phyloP scores from a whole-genome alignment of 768 basidiomycete genomes.

The Auriscalpium vulgare region DNA sequence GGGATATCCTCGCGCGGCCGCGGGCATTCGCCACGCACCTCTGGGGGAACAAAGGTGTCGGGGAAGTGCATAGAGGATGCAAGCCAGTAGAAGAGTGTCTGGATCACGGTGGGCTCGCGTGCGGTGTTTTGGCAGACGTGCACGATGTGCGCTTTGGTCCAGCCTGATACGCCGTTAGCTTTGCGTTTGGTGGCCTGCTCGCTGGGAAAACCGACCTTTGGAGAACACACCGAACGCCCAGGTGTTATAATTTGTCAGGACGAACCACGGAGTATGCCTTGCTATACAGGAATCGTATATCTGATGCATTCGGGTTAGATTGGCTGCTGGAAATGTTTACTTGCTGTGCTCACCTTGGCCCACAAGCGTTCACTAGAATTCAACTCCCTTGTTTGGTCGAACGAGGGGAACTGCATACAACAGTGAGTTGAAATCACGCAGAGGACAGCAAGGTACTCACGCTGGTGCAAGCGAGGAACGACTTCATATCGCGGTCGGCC shows the following conservation, averaged over 20 bases:
- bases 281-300: slow-evolving; percentile 15
- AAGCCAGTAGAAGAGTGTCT: slow-evolving; percentile 12
- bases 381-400: background rate
- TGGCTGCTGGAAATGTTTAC: background rate
- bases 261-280: slow-evolving; percentile 14
- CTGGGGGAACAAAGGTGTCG: slow-evolving; percentile 11
- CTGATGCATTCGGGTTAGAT: slow-evolving; percentile 1
- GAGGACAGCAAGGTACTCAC: background rate
- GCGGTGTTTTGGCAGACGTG: slow-evolving; percentile 1
- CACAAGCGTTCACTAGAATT: background rate
- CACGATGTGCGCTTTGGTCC: slow-evolving; percentile 5
- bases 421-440: background rate
- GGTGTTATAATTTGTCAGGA: slow-evolving; percentile 16
- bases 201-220: slow-evolving; percentile 2
- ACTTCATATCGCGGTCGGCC: background rate
- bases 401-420: slow-evolving; percentile 6
- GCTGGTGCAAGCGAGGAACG: background rate
- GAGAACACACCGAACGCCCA: slow-evolving; percentile 20
- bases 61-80: slow-evolving; percentile 10
- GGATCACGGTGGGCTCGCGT: slow-evolving; percentile 5
- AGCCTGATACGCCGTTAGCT: slow-evolving; percentile 1
- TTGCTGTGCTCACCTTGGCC: slow-evolving; percentile 8
- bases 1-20: background rate
- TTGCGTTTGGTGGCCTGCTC: background rate
- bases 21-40: slow-evolving; percentile 10